Evolutionary conservation across 1,284 basidiomycete genomes (phyloP), one percentile per base, ranked within the genome.

Genomic region (Trichosporon sp.): DNA sequence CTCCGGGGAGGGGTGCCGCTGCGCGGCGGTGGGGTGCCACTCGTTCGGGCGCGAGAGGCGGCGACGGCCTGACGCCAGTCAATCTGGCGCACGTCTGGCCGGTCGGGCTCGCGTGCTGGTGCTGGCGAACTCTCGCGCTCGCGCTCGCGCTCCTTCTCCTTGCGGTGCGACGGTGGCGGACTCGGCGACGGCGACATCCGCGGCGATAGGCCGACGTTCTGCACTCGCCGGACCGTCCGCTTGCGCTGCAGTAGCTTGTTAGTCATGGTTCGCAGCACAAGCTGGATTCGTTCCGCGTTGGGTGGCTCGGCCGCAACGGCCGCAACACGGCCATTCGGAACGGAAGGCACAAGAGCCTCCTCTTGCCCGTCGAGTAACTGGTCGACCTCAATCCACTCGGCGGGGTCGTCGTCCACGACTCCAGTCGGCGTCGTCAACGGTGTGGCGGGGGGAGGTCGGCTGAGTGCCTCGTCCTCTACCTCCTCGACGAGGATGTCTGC

Each of bases 181-280:
- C 68, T 65, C 11, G 67, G 66, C 9, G 70, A 66, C n/a, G 67
- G 21, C 5, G 67, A 66, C 38, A 64, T 21, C 31, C 64, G 60
- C 13, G 42, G 31, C 23, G 62, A 64, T 3, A 66, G 13, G 8
- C 66, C 66, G 11, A 44, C 68, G 18, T 62, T 51, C 21, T 65
- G 68, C 4, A 83, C 56, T 8, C 81, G 75, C 1, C 81, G 77
- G 11, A 85, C 70, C 0, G 80, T 82, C 21, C 82, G 77, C 56
- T 67, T 84, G 51, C 81, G 81, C 67, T 84, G 80, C 7, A 84
- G 76, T 2, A 86, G 75, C 75, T 82, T 83, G 69, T 81, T 80
- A 7, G 84, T 86, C 77, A 85, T 84, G 2, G 83, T 85, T 47
- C 79, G 78, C 9, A 86, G 75, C 1, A 85, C 83, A 18, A 84